Evolutionary conservation across 2,329 filamentous ascomycete species (phyloP), one percentile per base, ranked within the genome.

Genomic region (Triangularia setosa): DNA sequence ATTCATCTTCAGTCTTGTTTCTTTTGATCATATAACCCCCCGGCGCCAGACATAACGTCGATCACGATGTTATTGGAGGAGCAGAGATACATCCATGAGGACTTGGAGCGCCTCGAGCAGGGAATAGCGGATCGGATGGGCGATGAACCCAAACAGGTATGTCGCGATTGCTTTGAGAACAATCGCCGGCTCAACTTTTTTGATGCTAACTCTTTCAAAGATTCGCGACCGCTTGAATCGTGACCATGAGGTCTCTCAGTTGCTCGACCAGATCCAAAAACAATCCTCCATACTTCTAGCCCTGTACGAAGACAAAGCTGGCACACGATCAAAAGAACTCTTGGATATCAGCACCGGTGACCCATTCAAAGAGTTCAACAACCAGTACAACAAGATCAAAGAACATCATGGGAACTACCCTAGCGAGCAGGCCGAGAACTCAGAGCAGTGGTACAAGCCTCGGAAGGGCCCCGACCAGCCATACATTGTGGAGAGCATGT

Each of bases 31-130:
- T 3, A 48, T 3, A 48, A 11, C 2, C 7, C 40, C 40, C 18
- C n/a, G n/a, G 40, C 5, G 6, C 7, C n/a, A 48, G n/a, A 48
- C n/a, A 18, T 21, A 61, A 58, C 12, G 14, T 14, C 23, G 14
- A 27, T 1, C 69, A 79, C 54, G 6, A 89, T 97, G 93, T 81
- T 96, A 70, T 80, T 97, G 68, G 96, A 99, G 82, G 93, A 98
- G 72, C 90, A 98, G 79, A 87, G 95, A 72, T 93, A 92, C 73
- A 87, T 97, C 72, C 93, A 97, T 72, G 95, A 99, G 85, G 95
- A 99, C 79, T 81, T 99, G 59, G 95, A 99, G 83, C 89, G 95
- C 68, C 85, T 99, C 65, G 95, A 99, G 79, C 92, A 97, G 77
- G 95, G 91, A 61, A 90, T 97, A 72, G 90, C 92, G 62, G 93